Evolutionary conservation across 2,329 filamentous ascomycete species (phyloP).

Genomic region (Penicillium sp.): DNA sequence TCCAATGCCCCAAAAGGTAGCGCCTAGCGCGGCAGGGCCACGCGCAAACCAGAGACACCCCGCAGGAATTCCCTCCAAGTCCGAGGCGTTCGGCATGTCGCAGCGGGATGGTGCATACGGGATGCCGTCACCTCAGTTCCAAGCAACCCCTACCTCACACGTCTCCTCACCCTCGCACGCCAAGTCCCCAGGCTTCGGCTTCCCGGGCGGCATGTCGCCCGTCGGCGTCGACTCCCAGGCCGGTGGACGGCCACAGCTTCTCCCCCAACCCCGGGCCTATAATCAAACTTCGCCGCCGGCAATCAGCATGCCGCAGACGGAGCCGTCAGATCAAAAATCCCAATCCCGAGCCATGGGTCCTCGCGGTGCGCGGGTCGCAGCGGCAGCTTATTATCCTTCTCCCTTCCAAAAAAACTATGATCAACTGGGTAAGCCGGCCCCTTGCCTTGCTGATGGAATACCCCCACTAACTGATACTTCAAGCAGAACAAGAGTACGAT

Average conservation of each 20-base stretch:
- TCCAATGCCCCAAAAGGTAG: constrained; percentile 66
- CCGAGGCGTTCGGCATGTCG: constrained; percentile 49
- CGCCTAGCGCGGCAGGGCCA: constrained; percentile 76
- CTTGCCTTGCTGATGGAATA: constrained; percentile 52
- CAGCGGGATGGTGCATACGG: constrained; percentile 43
- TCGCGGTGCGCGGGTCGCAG: constrained; percentile 39
- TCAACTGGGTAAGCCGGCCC: constrained; percentile 81
- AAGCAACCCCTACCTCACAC: constrained; percentile 80
- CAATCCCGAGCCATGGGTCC: constrained; percentile 28
- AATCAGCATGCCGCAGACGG: constrained; percentile 38
- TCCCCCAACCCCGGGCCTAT: constrained; percentile 37
- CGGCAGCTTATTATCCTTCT: constrained; percentile 68
- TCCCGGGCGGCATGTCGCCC: constrained; percentile 60
- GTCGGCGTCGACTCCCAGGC: constrained; percentile 54
- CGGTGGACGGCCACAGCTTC: constrained; percentile 46
- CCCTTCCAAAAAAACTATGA: constrained; percentile 93
- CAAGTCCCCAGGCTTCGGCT: constrained; percentile 59
- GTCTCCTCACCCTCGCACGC: constrained; percentile 62
- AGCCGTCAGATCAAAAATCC: constrained; percentile 36
- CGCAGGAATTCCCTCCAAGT: constrained; percentile 71
- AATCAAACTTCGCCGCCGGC: constrained; percentile 33
- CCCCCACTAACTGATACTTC: constrained; percentile 26
- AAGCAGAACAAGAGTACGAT: constrained; percentile 93
- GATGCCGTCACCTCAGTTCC: constrained; percentile 65
- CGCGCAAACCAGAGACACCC: constrained; percentile 67